Conservation (phyloP, 2,329 filamentous ascomycete genomes). For the Verticillium zaregamsianum region DNA sequence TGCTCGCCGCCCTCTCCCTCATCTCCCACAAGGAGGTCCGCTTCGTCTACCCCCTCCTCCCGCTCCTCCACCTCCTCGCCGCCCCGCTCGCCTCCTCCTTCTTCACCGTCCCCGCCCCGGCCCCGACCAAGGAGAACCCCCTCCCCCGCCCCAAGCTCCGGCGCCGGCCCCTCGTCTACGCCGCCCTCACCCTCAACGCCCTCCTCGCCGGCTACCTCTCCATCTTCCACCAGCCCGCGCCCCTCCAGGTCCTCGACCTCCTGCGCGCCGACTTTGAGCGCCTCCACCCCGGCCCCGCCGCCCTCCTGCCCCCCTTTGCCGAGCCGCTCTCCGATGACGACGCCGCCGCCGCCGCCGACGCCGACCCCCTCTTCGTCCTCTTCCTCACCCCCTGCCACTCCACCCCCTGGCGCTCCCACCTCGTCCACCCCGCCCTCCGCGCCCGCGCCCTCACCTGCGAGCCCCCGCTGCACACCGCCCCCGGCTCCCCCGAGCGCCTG, state of each 20-base stretch:
- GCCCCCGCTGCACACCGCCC: conserved; percentile 63
- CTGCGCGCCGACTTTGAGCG: conserved; percentile 70
- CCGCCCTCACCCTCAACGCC: conserved; percentile 62
- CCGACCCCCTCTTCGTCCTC: conserved; percentile 57
- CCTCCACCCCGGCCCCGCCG: conserved; percentile 38
- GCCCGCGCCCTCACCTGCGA: conserved; percentile 89
- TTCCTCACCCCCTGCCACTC: conserved; percentile 96
- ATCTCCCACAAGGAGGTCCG: conserved; percentile 96
- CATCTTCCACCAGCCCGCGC: conserved; percentile 74
- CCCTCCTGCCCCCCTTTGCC: conserved; percentile 19
- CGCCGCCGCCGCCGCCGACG: conserved; percentile 16
- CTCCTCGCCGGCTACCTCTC: conserved; percentile 70
- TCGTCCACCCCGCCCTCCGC: conserved; percentile 68
- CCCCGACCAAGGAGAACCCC: conserved; percentile 11
- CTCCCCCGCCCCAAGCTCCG: conserved; percentile 31
- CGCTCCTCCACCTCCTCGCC: conserved; percentile 76
- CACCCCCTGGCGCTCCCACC: conserved; percentile 88
- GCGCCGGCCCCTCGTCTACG: conserved; percentile 52
- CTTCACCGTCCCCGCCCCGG: conserved; percentile 45
- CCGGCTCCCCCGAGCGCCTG: conserved; percentile 56
- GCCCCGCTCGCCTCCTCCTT: conserved; percentile 63
- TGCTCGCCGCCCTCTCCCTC: conserved; percentile 62
- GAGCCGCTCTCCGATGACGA: conserved; percentile 23
- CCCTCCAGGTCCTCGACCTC: conserved; percentile 68
- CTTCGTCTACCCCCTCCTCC: conserved; percentile 91